Evolutionary conservation across 2,329 filamentous ascomycete species (phyloP).

Genomic region (Leptosphaerulina australis): DNA sequence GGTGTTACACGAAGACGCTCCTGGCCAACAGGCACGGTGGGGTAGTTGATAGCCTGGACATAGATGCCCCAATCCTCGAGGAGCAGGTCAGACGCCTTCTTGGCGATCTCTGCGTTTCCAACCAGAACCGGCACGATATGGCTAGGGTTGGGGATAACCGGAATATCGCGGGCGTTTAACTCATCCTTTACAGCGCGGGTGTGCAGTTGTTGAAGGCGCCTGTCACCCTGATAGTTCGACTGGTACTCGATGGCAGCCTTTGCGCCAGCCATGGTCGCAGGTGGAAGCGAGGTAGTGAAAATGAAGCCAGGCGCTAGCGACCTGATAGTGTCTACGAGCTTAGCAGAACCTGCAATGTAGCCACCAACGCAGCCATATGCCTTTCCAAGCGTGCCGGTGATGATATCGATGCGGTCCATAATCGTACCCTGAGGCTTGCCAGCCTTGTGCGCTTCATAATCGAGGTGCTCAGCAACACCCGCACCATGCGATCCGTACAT

Average conservation of each 20-base stretch:
- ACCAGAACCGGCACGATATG: slow-evolving; percentile 96
- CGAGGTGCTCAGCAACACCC: slow-evolving; percentile 95
- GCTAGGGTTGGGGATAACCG: slow-evolving; percentile 95
- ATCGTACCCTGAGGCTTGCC: slow-evolving; percentile 80
- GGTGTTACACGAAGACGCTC: slow-evolving; percentile 95
- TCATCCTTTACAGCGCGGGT: slow-evolving; percentile 92
- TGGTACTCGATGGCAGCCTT: slow-evolving; percentile 93
- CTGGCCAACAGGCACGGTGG: slow-evolving; percentile 96
- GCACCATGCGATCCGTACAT: slow-evolving; percentile 98
- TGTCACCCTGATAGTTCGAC: slow-evolving; percentile 81
- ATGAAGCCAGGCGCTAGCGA: slow-evolving; percentile 97
- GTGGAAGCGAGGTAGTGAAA: slow-evolving; percentile 95
- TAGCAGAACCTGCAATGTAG: slow-evolving; percentile 89
- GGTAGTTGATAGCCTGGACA: slow-evolving; percentile 98
- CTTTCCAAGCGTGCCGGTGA: slow-evolving; percentile 95
- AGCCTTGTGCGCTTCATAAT: slow-evolving; percentile 83
- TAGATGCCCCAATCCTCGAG: slow-evolving; percentile 92
- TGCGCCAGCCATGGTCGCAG: slow-evolving; percentile 95
- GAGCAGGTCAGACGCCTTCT: slow-evolving; percentile 88
- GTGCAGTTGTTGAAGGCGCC: slow-evolving; percentile 91
- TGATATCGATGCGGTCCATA: slow-evolving; percentile 97
- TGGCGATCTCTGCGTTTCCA: slow-evolving; percentile 90
- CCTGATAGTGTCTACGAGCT: slow-evolving; percentile 88
- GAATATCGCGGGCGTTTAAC: slow-evolving; percentile 79
- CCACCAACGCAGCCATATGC: slow-evolving; percentile 97